Base-by-base conservation (phyloP, 192 early-diverging fungal species). In the Powellomyces hirtus region DNA sequence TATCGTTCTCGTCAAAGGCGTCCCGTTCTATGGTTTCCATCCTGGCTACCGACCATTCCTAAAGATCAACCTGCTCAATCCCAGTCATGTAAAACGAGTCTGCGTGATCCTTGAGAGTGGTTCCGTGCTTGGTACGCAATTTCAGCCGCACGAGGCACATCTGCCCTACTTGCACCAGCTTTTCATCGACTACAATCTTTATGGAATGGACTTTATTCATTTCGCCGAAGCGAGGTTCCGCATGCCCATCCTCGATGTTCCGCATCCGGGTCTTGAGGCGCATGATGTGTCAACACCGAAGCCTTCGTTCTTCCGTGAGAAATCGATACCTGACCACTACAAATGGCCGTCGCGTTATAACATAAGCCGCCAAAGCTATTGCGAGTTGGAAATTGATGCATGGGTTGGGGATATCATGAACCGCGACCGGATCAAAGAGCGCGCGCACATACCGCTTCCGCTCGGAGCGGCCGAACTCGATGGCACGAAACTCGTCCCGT, bases 11-110 rank as follows among this genome's bases (percentile, higher is more conserved):
- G 86, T 91, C 33, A 90, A 90, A 67, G 95, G 92, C 0, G 74
- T 92, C 0, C 89, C 91, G 1, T 94, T 94, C 70, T 97, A 97
- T 75, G 95, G 95, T 5, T 92, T 92, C 73, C 86, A 89, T 59
- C 72, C 80, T 8, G 76, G 77, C 0, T 89, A 93, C 58, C 70
- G 66, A 0, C 82, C 75, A 30, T 97, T 91, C 65, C 79, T 95
- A 38, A 95, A 94, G 71, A 84, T 95, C 31, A 83, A 87, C 24
- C 66, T 89, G 34, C 59, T 83, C 59, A 86, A 91, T 51, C 92
- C 93, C 0, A 67, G 64, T 26, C 64, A 85, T 10, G 71, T 83
- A 38, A 73, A 69, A 10, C 84, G 82, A 0, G 84, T 89, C 4
- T 84, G 85, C 20, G 84, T 79, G 14, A 69, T 95, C 44, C 79